Evolutionary conservation across 139 green algal species (phyloP).

Genomic region (Coelastrella sp.): DNA sequence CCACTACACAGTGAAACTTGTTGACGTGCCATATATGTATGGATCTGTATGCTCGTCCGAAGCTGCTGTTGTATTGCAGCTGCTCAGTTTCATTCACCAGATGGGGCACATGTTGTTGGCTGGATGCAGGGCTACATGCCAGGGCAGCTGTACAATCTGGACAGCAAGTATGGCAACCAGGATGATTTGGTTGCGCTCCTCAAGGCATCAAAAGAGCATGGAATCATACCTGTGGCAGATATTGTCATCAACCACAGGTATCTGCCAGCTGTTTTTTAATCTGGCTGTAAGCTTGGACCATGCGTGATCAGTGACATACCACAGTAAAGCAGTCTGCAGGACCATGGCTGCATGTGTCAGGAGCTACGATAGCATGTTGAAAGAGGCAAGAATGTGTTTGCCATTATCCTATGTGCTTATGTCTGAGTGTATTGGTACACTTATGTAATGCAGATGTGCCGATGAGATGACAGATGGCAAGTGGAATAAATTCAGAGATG

Average conservation of each 20-base stretch:
- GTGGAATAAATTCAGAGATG: conserved; percentile 56
- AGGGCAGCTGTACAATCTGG: conserved; percentile 87
- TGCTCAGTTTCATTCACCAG: too few relatives aligned
- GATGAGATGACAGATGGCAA: conserved; percentile 51
- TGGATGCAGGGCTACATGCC: conserved; percentile 83
- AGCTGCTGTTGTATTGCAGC: too few relatives aligned
- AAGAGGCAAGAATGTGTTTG: background rate
- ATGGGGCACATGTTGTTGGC: too few relatives aligned
- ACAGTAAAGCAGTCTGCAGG: too few relatives aligned
- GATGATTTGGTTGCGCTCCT: conserved; percentile 70
- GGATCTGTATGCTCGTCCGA: too few relatives aligned
- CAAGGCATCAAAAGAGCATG: conserved; percentile 17
- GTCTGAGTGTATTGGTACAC: too few relatives aligned
- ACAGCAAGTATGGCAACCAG: conserved; percentile 81
- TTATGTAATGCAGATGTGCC: conserved; percentile 52
- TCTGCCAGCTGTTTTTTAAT: conserved; percentile 44
- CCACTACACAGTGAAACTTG: too few relatives aligned
- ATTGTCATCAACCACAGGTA: conserved; percentile 90
- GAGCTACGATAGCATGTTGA: background rate
- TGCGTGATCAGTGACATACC: too few relatives aligned
- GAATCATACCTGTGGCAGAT: conserved; percentile 81
- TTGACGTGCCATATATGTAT: too few relatives aligned
- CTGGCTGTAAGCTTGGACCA: too few relatives aligned
- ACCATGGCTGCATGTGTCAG: too few relatives aligned
- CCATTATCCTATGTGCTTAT: too few relatives aligned